Base-by-base conservation (phyloP, 129 eudicot species). In the Deinandra increscens region DNA sequence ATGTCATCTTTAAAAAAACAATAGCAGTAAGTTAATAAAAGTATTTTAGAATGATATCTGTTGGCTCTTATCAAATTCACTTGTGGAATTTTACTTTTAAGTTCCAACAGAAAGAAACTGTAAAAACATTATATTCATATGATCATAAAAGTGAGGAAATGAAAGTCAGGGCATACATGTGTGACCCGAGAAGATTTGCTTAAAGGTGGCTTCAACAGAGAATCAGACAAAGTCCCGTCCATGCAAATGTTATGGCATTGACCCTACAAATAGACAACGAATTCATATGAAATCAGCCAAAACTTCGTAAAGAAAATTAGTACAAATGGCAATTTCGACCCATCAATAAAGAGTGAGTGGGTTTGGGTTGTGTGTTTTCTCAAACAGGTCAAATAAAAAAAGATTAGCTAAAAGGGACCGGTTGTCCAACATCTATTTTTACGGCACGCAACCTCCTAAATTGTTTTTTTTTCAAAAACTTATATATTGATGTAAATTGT, bases 151-250 rank as follows among this genome's bases (percentile, higher is more conserved):
- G 33, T 11, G 26, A 4, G 41, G 41, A 50, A 50, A 42, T 1
- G 20, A 14, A 42, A 58, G 22, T 9, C 11, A 3, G 64, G 12
- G 68, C 85, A 76, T 83, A 90, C 97, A 17, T 73, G 78, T 64
- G 68, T 55, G 48, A 68, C 70, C 78, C 68, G 85, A 64, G 73
- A 64, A 45, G 88, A 77, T 82, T 76, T 86, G 72, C 81, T 64
- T 67, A 71, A 29, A 34, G 81, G 38, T 69, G 82, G 74, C 84
- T 75, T 82, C 71, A 84, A 49, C 45, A 48, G 58, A 75, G 83
- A 38, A 68, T 80, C 88, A 64, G 85, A 68, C 66, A 71, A n/a
- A 17, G 94, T 79, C 60, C 58, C 78, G 31, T 69, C 79, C 68
- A 68, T 82, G 31, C 79, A 61, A 76, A 77, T 46, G n/a, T 75